Evolutionary conservation across 768 basidiomycete genomes (phyloP), one percentile per base, ranked within the genome.

Genomic region (Cubamyces sp.): DNA sequence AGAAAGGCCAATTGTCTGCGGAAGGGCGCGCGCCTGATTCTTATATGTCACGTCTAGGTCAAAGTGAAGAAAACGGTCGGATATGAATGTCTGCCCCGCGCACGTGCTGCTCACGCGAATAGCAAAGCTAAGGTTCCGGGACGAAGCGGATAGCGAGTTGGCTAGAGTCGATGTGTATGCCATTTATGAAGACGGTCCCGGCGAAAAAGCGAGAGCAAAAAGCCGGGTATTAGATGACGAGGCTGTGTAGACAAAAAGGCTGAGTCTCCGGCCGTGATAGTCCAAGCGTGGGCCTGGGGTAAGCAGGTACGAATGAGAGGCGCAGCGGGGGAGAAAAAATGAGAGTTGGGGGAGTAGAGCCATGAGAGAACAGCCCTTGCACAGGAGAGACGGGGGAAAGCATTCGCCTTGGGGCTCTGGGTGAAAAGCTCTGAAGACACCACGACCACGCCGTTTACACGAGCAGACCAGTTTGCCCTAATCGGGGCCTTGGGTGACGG

Each of bases 381-480:
- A 71, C 70, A 63, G 64, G 54, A 61, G 42, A 61, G 58, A 59
- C 56, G 57, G 61, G 61, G 68, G 68, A 50, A 60, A 62, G 66
- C 61, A 62, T 63, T 64, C 60, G 53, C 66, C 67, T 64, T 56
- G 61, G 64, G 62, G 65, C 46, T 41, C 45, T 43, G 55, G 58
- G 65, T 66, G 60, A 69, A 70, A 70, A 62, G 69, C 70, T 69
- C 67, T 64, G 70, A 66, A 58, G 39, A 54, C 65, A 63, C 67
- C 69, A 69, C 66, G 41, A 70, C 70, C 70, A 71, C 70, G 70
- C 68, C 60, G 64, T 63, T 42, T 64, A 67, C 70, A 71, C 69
- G 70, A 69, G 65, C 57, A 45, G 54, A 37, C 15, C 25, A 57
- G 53, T 28, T 42, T 59, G 45, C n/a, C 62, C 57, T 18, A 53